Percentiles rank a stretch among this genome's conserved stretches.
Evolutionary conservation across 2,329 filamentous ascomycete species (phyloP).

Genomic region (Massarina eburnea): DNA sequence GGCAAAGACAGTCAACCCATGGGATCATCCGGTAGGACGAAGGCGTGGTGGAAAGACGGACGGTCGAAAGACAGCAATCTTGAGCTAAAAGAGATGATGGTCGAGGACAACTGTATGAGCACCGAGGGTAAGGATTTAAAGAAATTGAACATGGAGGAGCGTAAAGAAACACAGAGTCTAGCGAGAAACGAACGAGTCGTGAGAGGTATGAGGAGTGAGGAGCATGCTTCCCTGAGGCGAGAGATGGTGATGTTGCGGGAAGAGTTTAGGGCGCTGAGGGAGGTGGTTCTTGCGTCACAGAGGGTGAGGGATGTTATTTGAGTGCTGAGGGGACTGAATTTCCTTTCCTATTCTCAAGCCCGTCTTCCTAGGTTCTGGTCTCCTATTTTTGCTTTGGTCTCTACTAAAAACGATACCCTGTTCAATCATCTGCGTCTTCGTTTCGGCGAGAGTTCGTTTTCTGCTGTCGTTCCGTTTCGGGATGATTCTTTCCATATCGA

Average conservation of each 20-base stretch:
- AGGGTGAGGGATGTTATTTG: not conserved
- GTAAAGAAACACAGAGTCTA: not conserved
- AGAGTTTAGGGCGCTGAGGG: conserved; percentile 20
- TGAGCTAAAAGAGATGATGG: not conserved
- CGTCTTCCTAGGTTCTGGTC: not conserved
- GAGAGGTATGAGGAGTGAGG: not conserved
- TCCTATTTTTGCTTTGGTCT: not conserved
- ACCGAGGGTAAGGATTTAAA: not conserved
- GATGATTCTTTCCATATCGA: too few species aligned
- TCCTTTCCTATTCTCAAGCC: not conserved
- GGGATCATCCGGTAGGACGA: not conserved
- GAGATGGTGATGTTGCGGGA: conserved; percentile 19
- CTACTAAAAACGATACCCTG: not conserved
- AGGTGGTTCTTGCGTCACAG: conserved; percentile 12
- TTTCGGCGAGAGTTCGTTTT: too few species aligned
- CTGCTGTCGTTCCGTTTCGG: too few species aligned
- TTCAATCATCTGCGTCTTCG: not conserved
- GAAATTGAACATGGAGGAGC: not conserved
- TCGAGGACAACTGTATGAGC: not conserved
- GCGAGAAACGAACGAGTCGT: conserved; percentile 1
- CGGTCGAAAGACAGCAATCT: not conserved
- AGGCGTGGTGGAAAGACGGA: not conserved
- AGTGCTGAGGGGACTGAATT: not conserved
- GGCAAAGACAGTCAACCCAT: not conserved
- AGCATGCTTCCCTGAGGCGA: conserved; percentile 13